These are phyloP conservation scores for Aspergillus sp. DNA, from an alignment of 2,329 filamentous ascomycete genomes.

Conservation along the genomic window DNA sequence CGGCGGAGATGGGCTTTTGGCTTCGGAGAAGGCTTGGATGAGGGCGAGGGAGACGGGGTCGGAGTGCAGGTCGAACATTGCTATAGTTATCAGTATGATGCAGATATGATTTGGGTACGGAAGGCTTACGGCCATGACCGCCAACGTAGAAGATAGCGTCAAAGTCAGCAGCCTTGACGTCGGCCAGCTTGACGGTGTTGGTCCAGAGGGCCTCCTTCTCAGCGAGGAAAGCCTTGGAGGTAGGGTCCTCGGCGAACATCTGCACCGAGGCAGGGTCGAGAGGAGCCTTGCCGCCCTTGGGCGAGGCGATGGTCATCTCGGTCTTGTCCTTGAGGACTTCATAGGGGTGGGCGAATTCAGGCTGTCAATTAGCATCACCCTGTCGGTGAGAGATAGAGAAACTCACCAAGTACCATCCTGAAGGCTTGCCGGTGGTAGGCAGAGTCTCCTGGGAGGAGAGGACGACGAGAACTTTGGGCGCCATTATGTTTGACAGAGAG, in stretches of 20 bases:
- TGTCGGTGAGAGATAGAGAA: not conserved
- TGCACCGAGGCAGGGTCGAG: conserved; percentile 57
- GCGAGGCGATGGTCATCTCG: conserved; percentile 57
- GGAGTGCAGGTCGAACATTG: conserved; percentile 48
- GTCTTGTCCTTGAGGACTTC: conserved; percentile 52
- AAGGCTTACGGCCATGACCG: conserved; percentile 50
- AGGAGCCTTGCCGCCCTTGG: conserved; percentile 57
- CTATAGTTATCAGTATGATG: conserved; percentile 15
- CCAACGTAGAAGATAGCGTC: conserved; percentile 60
- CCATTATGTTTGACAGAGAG: conserved; percentile 15
- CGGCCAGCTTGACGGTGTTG: conserved; percentile 55
- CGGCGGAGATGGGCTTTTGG: conserved; percentile 47
- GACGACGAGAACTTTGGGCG: conserved; percentile 63
- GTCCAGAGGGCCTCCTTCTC: conserved; percentile 59
- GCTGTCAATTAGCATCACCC: conserved; percentile 32
- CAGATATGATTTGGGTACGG: too few relatives aligned
- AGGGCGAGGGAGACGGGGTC: conserved; percentile 39
- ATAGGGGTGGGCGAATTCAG: conserved; percentile 62
- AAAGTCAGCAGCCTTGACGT: conserved; percentile 57
- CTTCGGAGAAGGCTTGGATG: conserved; percentile 45
- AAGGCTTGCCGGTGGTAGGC: conserved; percentile 44
- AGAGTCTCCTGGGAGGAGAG: conserved; percentile 58
- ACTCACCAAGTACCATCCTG: conserved; percentile 66
- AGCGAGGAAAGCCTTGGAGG: conserved; percentile 52
- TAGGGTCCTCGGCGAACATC: conserved; percentile 49